phyloP scores from a whole-genome alignment of 441 rosid genomes.

The Breynia disticha region DNA sequence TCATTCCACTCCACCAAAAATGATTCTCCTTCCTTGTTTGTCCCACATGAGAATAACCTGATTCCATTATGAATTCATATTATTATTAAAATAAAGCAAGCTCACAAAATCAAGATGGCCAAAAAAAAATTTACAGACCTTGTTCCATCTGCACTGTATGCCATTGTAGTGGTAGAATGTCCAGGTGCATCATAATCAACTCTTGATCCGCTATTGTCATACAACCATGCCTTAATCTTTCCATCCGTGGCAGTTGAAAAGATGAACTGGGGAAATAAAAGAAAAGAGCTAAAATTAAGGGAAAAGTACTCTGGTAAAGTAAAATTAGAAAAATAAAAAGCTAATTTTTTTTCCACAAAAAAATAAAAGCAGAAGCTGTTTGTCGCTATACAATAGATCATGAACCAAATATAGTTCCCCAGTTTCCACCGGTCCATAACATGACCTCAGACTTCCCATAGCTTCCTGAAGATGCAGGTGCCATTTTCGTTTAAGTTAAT shows the following conservation, averaged over 20 bases:
- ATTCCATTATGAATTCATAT: conserved; percentile 11
- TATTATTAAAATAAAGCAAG: neutral
- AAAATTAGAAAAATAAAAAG: neutral
- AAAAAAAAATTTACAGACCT: conserved; percentile 33
- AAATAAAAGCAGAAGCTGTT: no score
- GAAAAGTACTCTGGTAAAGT: conserved; percentile 1
- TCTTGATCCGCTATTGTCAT: conserved; percentile 61
- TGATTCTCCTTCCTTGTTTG: conserved; percentile 71
- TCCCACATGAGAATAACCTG: conserved; percentile 77
- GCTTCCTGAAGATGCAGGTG: no score
- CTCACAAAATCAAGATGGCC: conserved; percentile 2
- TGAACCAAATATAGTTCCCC: no score
- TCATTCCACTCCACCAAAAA: conserved; percentile 83
- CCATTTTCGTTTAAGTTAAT: no score
- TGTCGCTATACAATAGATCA: no score
- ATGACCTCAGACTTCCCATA: no score
- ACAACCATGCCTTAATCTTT: conserved; percentile 82
- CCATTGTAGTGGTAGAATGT: conserved; percentile 60
- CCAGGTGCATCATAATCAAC: conserved; percentile 86
- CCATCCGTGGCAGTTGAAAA: conserved; percentile 78
- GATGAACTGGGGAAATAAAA: conserved; percentile 37
- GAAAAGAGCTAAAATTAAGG: conserved; percentile 4
- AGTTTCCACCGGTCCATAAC: no score
- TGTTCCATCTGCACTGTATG: conserved; percentile 73
- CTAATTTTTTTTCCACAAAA: neutral